phyloP scores from a whole-genome alignment of 1,139 yeast species.

The Kodamaea alishanica region DNA sequence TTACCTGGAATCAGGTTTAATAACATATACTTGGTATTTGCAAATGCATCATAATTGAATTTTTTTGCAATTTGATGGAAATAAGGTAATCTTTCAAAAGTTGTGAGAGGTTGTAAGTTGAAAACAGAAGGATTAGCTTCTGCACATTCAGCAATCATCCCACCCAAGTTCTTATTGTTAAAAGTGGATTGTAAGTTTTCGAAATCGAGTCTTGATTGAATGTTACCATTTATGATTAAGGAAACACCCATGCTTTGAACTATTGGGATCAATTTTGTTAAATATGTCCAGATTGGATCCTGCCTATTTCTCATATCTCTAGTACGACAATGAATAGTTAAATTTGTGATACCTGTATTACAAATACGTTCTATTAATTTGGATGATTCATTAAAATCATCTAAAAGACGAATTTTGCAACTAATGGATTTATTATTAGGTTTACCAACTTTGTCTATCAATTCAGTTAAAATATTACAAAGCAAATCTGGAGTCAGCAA shows the following conservation, averaged over 20 bases:
- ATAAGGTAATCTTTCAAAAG: constrained; percentile 55
- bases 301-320: constrained; percentile 88
- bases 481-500: constrained; percentile 75
- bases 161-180: constrained; percentile 60
- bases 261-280: constrained; percentile 57
- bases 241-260: constrained; percentile 65
- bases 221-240: constrained; percentile 78
- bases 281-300: constrained; percentile 64
- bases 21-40: constrained; percentile 77
- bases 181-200: constrained; percentile 47
- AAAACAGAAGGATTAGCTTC: constrained; percentile 85
- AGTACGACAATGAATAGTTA: constrained; percentile 90
- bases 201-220: constrained; percentile 55
- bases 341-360: constrained; percentile 74
- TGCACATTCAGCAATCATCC: constrained; percentile 92
- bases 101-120: constrained; percentile 41
- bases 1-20: constrained; percentile 80
- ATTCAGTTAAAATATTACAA: constrained; percentile 58
- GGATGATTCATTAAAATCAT: constrained; percentile 54
- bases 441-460: constrained; percentile 77
- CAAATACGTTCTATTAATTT: constrained; percentile 61
- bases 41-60: constrained; percentile 28
- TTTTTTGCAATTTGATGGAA: constrained; percentile 51
- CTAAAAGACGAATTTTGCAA: constrained; percentile 80
- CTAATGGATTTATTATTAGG: constrained; percentile 79